Evolutionary conservation across 176 grass and related monocot species (phyloP).

Genomic region (Juncus inflexus): DNA sequence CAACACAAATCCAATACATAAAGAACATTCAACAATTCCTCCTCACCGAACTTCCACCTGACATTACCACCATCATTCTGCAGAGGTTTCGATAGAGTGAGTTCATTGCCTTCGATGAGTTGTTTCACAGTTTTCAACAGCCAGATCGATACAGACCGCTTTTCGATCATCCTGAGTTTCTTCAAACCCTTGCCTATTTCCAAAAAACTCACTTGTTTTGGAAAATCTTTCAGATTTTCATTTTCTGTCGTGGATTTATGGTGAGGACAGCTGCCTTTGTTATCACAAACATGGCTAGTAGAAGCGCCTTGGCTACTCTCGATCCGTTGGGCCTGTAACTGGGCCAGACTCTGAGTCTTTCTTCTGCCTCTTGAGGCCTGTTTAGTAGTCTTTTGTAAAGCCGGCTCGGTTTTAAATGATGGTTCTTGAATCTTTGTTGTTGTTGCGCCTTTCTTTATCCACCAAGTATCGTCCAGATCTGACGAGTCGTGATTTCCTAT

Average conservation of each 20-base stretch:
- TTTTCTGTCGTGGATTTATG: constrained; percentile 60
- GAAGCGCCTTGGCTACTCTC: constrained; percentile 95
- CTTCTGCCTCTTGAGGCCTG: constrained; percentile 79
- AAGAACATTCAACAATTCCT: constrained; percentile 76
- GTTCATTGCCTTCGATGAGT: constrained; percentile 89
- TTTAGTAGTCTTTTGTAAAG: constrained; percentile 53
- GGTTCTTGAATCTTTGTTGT: constrained; percentile 50
- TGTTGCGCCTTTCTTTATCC: constrained; percentile 66
- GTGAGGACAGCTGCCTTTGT: constrained; percentile 74
- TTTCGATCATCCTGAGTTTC: constrained; percentile 85
- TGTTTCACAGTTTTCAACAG: constrained; percentile 75
- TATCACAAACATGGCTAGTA: constrained; percentile 98
- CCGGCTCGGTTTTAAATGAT: constrained; percentile 61
- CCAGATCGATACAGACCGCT: constrained; percentile 82
- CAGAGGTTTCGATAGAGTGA: constrained; percentile 48
- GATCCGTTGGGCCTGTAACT: constrained; percentile 83
- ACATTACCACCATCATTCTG: constrained; percentile 38
- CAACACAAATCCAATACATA: constrained; percentile 86
- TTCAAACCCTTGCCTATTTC: constrained; percentile 78
- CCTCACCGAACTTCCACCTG: constrained; percentile 79
- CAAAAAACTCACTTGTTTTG: constrained; percentile 38
- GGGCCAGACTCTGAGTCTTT: constrained; percentile 92
- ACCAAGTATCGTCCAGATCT: constrained; percentile 96
- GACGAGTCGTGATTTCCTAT: constrained; percentile 47
- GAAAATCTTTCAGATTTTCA: constrained; percentile 64